Evolutionary conservation across 108 stramenopile species (phyloP).

Genomic region (Nitzschia sp.): DNA sequence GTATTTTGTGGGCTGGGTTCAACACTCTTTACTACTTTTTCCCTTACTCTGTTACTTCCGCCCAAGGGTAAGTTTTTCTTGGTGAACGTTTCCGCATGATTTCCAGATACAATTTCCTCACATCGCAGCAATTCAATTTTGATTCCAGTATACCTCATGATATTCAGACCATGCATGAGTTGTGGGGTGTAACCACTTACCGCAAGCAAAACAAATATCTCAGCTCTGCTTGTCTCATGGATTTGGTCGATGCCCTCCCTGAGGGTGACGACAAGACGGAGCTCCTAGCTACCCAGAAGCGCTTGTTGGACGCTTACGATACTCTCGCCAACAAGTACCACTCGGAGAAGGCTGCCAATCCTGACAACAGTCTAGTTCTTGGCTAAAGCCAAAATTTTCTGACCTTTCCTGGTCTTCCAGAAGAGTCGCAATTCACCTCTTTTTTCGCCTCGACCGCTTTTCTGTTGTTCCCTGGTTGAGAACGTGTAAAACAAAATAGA

Average conservation of each 20-base stretch:
- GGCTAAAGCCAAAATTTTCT: constrained; percentile 25
- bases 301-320: constrained; percentile 40
- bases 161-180: constrained; percentile 62
- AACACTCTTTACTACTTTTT: constrained; percentile 49
- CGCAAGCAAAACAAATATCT: constrained; percentile 56
- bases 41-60: constrained; percentile 43
- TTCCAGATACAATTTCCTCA: not conserved
- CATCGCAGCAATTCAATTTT: not conserved
- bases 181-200: constrained; percentile 62
- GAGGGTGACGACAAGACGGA: constrained; percentile 43
- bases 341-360: constrained; percentile 44
- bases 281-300: constrained; percentile 20
- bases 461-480: not conserved
- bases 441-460: not conserved
- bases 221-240: constrained; percentile 41
- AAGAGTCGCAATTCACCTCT: constrained; percentile 24
- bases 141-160: constrained; percentile 46
- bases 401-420: constrained; percentile 5
- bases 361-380: constrained; percentile 46
- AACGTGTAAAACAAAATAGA: not conserved
- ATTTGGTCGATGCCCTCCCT: constrained; percentile 39
- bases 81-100: not conserved
- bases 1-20: constrained; percentile 59
- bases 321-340: constrained; percentile 49
- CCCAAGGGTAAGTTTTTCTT: constrained; percentile 46